These are phyloP conservation scores for Hansenula lynferdii DNA, from an alignment of 1,139 yeast genomes.

Conservation along the genomic window DNA sequence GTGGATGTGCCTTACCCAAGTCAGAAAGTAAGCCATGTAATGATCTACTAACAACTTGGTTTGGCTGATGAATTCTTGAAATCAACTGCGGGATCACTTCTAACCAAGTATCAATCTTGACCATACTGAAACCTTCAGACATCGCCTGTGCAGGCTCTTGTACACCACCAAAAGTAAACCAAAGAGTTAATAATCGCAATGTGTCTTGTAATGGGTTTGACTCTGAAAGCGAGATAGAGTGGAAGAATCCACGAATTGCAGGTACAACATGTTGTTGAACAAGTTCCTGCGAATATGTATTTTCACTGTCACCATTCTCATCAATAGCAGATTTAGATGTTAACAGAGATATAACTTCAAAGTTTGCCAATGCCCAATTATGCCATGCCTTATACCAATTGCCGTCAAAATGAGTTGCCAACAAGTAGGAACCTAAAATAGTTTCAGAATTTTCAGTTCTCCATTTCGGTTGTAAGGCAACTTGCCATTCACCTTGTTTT, in stretches of 20 bases:
- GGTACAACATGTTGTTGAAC: constrained; percentile 89
- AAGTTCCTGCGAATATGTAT: constrained; percentile 46
- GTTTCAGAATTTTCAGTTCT: constrained; percentile 61
- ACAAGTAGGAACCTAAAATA: constrained; percentile 82
- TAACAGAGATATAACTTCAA: constrained; percentile 79
- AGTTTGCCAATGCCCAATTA: constrained; percentile 97
- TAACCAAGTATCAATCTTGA: constrained; percentile 89
- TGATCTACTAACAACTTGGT: constrained; percentile 76
- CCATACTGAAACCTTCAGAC: constrained; percentile 86
- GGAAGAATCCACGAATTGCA: constrained; percentile 92
- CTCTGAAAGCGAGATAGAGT: constrained; percentile 83
- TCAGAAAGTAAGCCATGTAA: constrained; percentile 79
- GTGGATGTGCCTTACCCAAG: constrained; percentile 94
- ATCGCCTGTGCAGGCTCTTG: constrained; percentile 90
- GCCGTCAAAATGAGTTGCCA: constrained; percentile 92
- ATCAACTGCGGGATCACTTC: constrained; percentile 95
- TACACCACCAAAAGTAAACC: constrained; percentile 96
- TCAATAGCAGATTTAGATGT: constrained; percentile 36
- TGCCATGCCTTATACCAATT: constrained; percentile 99
- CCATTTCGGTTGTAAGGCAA: constrained; percentile 75
- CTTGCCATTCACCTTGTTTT: constrained; percentile 99
- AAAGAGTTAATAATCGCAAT: constrained; percentile 77
- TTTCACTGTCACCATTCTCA: constrained; percentile 21
- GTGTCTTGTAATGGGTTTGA: constrained; percentile 92
- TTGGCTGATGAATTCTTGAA: constrained; percentile 94